Percentiles rank a stretch among this genome's conserved stretches.
These are phyloP conservation scores for Hysterangium stoloniferum DNA, from an alignment of 768 basidiomycete genomes.

Conservation along the genomic window DNA sequence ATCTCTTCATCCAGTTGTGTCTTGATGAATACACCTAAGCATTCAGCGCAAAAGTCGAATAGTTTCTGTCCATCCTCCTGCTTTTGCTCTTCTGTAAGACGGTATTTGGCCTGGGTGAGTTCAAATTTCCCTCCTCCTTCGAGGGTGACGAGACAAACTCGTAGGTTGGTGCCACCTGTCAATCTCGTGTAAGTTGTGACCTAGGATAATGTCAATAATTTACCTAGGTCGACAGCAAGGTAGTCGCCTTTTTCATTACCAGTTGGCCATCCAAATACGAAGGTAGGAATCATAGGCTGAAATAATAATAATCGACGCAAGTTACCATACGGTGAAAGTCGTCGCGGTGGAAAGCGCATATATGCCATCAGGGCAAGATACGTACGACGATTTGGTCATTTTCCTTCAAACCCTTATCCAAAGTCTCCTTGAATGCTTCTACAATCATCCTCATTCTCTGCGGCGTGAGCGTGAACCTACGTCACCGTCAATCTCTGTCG, in stretches of 20 bases:
- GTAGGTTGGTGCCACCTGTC: constrained; percentile 90
- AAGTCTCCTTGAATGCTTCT: constrained; percentile 87
- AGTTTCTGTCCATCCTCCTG: constrained; percentile 92
- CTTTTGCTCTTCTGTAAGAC: constrained; percentile 95
- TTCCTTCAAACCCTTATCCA: constrained; percentile 81
- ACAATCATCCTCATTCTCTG: constrained; percentile 96
- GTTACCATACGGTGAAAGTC: neutral
- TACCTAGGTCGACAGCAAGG: constrained; percentile 85
- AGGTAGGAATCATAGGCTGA: constrained; percentile 95
- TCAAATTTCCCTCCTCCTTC: constrained; percentile 95
- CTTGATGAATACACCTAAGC: constrained; percentile 80
- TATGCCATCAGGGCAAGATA: constrained; percentile 18
- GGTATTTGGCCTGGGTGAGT: constrained; percentile 95
- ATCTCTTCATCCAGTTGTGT: constrained; percentile 52
- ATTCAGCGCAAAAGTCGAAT: constrained; percentile 97
- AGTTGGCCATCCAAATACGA: constrained; percentile 91
- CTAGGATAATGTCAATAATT: constrained; percentile 21
- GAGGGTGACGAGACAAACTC: constrained; percentile 91
- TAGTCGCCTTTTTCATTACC: constrained; percentile 85
- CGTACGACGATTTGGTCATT: constrained; percentile 81
- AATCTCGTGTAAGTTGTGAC: neutral
- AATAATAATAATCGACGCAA: constrained; percentile 14
- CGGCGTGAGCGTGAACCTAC: constrained; percentile 77
- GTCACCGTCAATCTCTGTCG: neutral
- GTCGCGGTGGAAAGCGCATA: neutral